A percentile compares a stretch with the other conserved stretches of the same genome.
These are phyloP conservation scores for Arctostaphylos glauca DNA, from an alignment of 148 eudicot genomes.

Conservation along the genomic window DNA sequence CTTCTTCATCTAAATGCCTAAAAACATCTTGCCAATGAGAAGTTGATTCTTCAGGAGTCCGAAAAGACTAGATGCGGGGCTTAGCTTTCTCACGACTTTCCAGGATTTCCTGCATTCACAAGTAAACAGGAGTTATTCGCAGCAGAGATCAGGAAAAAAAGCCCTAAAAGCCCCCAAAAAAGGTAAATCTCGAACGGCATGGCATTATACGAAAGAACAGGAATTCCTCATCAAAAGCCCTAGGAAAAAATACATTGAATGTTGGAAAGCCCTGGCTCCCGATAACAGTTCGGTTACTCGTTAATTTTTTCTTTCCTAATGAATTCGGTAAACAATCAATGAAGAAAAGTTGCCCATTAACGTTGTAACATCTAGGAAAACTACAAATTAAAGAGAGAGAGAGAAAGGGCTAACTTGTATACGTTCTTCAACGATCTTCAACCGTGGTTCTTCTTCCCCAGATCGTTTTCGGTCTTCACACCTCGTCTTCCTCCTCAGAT, in stretches of 20 bases:
- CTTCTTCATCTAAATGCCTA: constrained; percentile 51
- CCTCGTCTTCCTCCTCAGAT: too few species aligned
- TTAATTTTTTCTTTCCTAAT: background rate
- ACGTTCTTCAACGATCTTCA: too few species aligned
- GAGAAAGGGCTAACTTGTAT: too few species aligned
- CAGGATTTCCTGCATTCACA: constrained; percentile 62
- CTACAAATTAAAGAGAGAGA: background rate
- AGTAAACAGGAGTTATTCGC: background rate
- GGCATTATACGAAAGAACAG: background rate
- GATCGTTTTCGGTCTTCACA: too few species aligned
- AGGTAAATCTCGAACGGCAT: background rate
- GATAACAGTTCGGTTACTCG: background rate
- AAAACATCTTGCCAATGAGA: constrained; percentile 55
- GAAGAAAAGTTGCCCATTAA: background rate
- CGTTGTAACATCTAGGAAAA: background rate
- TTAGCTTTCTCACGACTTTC: constrained; percentile 61
- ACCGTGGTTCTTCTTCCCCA: too few species aligned
- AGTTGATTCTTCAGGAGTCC: constrained; percentile 65
- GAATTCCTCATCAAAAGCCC: too few species aligned
- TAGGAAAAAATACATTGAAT: background rate
- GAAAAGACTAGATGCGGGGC: constrained; percentile 69
- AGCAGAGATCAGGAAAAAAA: background rate
- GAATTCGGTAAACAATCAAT: background rate
- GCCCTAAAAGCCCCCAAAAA: background rate
- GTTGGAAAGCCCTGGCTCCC: background rate